Evolutionary conservation across 306 rosid species (phyloP), one percentile per base, ranked within the genome.

Genomic region (Senna siamea): DNA sequence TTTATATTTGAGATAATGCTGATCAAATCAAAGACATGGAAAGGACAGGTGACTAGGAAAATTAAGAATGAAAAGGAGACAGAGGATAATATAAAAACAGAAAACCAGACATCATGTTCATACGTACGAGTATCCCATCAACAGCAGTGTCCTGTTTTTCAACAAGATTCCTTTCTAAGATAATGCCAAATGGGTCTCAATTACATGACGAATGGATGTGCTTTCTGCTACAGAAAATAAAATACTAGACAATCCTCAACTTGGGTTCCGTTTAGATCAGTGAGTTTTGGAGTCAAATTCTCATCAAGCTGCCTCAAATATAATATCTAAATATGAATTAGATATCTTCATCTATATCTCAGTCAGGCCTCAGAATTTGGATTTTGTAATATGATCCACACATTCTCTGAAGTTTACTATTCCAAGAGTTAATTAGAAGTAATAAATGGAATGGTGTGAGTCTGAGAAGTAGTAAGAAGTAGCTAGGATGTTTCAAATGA

Each of bases 141-240:
- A 7, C 12, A 50, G 13, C 85, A 56, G 70, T 47, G 68, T 81
- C 73, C 73, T 78, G 18, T 46, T 4, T 69, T 72, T 76, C 17
- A 51, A 70, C 73, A 69, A 90, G 89, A 90, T 90, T 90, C 91
- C 76, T 72, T 66, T 52, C 7, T 60, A 67, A 23, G 75, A 90
- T 47, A 87, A 74, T 77, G 87, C 85, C 90, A 87, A 87, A 80
- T 76, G 76, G 76, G 66, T 72, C 48, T 41, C 4, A 54, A 65
- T 37, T 64, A 81, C 71, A 32, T 54, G 58, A 61, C 9, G 13
- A 47, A 58, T 51, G 37, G 44, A 43, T 57, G 82, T 60, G 53
- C 55, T 79, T 76, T 54, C 52, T 67, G 56, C 72, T 73, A 56
- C 73, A 72, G 34, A 50, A 72, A 74, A 44, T 70, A 20, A 17